Percentiles rank a stretch among this genome's conserved stretches.
These are phyloP conservation scores for Periconia digitata DNA, from an alignment of 2,329 filamentous ascomycete genomes.

Conservation along the genomic window DNA sequence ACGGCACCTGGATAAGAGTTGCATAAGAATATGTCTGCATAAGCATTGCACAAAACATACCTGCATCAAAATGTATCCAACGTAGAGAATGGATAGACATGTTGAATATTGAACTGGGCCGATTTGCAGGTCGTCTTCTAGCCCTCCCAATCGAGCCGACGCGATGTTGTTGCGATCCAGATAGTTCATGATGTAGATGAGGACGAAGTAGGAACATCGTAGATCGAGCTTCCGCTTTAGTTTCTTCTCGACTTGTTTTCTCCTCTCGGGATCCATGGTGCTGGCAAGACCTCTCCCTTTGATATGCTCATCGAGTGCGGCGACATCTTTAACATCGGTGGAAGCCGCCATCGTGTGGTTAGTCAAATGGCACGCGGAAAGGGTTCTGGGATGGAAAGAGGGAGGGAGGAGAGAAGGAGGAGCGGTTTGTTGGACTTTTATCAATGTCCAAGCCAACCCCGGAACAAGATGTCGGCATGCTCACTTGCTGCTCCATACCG, in stretches of 20 bases:
- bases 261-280: constrained; percentile 30
- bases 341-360: not conserved
- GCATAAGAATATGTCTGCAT: constrained; percentile 4
- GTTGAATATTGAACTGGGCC: constrained; percentile 36
- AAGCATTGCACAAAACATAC: constrained; percentile 3
- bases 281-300: constrained; percentile 2
- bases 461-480: not conserved
- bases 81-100: constrained; percentile 33
- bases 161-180: constrained; percentile 37
- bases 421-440: not conserved
- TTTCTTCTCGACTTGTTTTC: constrained; percentile 34
- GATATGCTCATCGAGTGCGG: constrained; percentile 2
- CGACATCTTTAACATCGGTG: not conserved
- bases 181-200: constrained; percentile 43
- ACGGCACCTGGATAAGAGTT: constrained; percentile 38
- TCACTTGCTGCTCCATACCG: not conserved
- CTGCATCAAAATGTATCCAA: not conserved
- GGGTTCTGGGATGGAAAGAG: not conserved
- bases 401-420: not conserved
- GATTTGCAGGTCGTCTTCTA: constrained; percentile 35
- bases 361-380: not conserved
- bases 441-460: not conserved
- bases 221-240: constrained; percentile 38
- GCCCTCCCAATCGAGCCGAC: constrained; percentile 34
- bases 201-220: constrained; percentile 35